Evolutionary conservation across 139 green algal genomes (phyloP), one percentile per base, ranked within the genome.

Genomic region (Tetraselmis striata): DNA sequence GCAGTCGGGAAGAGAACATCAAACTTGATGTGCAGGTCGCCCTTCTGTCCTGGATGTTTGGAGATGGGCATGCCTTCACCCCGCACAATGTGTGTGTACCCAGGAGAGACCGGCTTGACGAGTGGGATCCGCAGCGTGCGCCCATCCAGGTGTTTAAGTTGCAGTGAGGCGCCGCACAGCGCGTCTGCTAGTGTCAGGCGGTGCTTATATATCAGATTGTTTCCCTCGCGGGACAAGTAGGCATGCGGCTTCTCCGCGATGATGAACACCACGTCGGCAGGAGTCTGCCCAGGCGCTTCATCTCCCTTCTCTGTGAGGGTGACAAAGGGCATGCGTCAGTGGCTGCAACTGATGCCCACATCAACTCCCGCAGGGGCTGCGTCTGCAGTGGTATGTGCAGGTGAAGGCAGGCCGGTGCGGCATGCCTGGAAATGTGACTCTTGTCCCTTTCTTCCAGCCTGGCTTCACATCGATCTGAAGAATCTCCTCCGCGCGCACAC

Each of bases 361-460:
- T n/a, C n/a, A n/a, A n/a, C n/a, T n/a, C n/a, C n/a, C n/a, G n/a
- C n/a, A n/a, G n/a, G n/a, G n/a, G n/a, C n/a, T n/a, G n/a, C n/a
- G n/a, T n/a, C n/a, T n/a, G n/a, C n/a, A n/a, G n/a, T n/a, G n/a
- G n/a, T n/a, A n/a, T n/a, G n/a, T n/a, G 83, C 29, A 30, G 30
- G 1, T 31, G 31, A n/a, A 28, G 25, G 75, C 28, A 28, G 27
- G 22, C 1, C 24, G 23, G 22, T 28, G 28, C 1, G 23, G 59
- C 80, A 98, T 98, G 31, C 95, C 90, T 28, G 87, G 85, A 84
- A 98, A 98, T 0, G 95, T 99, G 79, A 99, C 91, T 80, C 91
- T 97, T 25, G 93, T 99, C 5, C 95, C 95, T 77, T 94, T 91
- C 88, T 99, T 99, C 95, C 95, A 99, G 0, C 96, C 96, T 0